Base-by-base conservation (phyloP, 345 rosid species). In the Pelargonium nanum region DNA sequence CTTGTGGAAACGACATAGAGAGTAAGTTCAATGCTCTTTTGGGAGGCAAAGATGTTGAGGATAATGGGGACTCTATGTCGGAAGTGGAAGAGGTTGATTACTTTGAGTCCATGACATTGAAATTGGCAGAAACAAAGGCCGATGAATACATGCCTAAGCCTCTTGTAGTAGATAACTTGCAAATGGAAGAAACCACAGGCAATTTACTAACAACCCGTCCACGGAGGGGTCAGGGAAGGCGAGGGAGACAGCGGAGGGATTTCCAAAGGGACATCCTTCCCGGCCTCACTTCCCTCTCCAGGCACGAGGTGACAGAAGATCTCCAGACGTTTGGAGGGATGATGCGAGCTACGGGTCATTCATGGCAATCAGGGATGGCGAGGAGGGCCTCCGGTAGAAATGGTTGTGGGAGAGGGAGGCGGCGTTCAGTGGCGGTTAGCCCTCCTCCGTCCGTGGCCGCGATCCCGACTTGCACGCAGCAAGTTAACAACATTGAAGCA, bases 261-360 rank as follows among this genome's bases (percentile, higher is more conserved):
- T 92, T 92, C 81, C 97, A 87, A 72, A 92, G 95, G 84, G 98
- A 92, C 77, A 84, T 87, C 68, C 97, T 92, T 71, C 97, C 97
- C 1, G 95, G 98, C 45, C 91, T 92, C 58, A 68, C 78, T 61
- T 87, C 97, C 61, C 75, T 89, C 24, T 87, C 98, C 2, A 85
- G 91, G 77, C 91, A 82, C 0, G 97, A 92, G 80, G 95, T 92
- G 48, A 85, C 88, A 0, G 94, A 87, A 75, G 98, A 92, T 77
- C 78, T 92, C 75, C 98, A 92, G 72, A 80, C 83, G 57, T 89
- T 92, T 69, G 93, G 85, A 54, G 95, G 97, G 72, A 67, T 87
- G 60, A 85, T 87, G 95, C 80, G 74, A 71, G 95, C 91, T 52
- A 89, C 83, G 22, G 88, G 95, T 57, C 85, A 80, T 58, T 28